Evolutionary conservation across 352 stramenopile species (phyloP), one percentile per base, ranked within the genome.

Genomic region (Phytophthora hibernalis): DNA sequence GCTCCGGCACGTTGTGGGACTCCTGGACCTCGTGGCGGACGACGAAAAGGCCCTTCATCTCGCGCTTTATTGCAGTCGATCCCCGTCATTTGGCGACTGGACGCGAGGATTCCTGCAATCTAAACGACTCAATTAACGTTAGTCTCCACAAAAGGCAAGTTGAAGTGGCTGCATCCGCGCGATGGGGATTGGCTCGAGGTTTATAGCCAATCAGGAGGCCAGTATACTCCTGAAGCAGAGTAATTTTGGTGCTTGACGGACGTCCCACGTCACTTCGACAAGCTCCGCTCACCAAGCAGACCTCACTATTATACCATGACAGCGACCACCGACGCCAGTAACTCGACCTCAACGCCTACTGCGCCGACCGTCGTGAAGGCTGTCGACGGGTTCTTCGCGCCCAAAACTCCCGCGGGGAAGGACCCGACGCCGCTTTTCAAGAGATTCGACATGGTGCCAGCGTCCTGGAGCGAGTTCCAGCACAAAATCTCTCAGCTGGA

Each of bases 11-110:
- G 54, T 93, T 93, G 72, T 93, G 83, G 15, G 60, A 74, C 3
- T 80, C 83, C 56, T 73, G 18, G 81, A n/a, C n/a, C n/a, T n/a
- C 85, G 52, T 93, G 85, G 21, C 85, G 83, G 26, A 92, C 69
- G 16, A 68, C 57, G 6, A 35, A n/a, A n/a, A n/a, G n/a, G n/a
- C n/a, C 43, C 44, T 59, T 63, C 20, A 1, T 31, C 28, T 7
- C 6, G 28, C 24, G 5, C 24, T 68, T 15, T 15, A n/a, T 38
- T 15, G 42, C 20, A 35, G 18, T 18, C 26, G 16, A 47, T 15
- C 15, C 20, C 30, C n/a, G 21, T 37, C 49, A 54, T 45, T 44
- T 6, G 28, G 7, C 28, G 7, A 7, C 28, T 7, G 28, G 10
- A 31, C 6, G 28, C 28, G 6, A 31, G 10, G 28, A 31, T 31